phyloP scores from a whole-genome alignment of 1,139 yeast genomes.

The Taphrina wiesneri region DNA sequence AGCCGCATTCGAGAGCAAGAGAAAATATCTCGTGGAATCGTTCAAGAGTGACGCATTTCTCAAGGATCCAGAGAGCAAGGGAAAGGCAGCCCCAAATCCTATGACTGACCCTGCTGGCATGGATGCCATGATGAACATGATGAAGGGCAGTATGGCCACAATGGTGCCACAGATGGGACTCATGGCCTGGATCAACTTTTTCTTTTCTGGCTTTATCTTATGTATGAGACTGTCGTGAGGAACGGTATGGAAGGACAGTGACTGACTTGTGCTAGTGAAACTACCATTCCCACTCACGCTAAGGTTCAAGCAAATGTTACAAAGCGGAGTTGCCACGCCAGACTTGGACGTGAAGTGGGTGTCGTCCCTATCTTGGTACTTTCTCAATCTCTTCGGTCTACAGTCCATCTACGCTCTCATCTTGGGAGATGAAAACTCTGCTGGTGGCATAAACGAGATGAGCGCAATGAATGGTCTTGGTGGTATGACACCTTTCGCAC shows the following conservation, averaged over 20 bases:
- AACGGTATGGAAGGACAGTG: neutral
- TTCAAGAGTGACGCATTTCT: constrained; percentile 58
- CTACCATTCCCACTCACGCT: constrained; percentile 81
- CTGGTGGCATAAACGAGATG: constrained; percentile 37
- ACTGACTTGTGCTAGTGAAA: constrained; percentile 52
- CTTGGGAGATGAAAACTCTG: constrained; percentile 55
- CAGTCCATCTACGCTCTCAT: constrained; percentile 75
- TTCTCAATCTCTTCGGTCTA: constrained; percentile 82
- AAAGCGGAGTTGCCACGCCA: constrained; percentile 78
- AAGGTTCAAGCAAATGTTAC: constrained; percentile 88
- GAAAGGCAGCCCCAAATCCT: constrained; percentile 55
- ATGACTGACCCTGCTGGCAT: constrained; percentile 68
- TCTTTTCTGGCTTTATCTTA: constrained; percentile 87
- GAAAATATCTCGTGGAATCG: constrained; percentile 50
- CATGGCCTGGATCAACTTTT: constrained; percentile 95
- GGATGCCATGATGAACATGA: constrained; percentile 76
- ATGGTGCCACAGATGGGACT: constrained; percentile 88
- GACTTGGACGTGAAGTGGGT: constrained; percentile 91
- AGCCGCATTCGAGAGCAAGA: constrained; percentile 55
- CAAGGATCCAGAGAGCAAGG: constrained; percentile 51
- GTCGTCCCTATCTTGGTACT: constrained; percentile 97
- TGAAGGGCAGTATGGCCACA: constrained; percentile 77
- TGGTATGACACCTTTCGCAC: constrained; percentile 50
- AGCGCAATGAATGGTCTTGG: constrained; percentile 39
- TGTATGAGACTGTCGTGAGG: constrained; percentile 31